These are phyloP conservation scores for Starmera stellimalicola DNA, from an alignment of 1,139 yeast species.

Conservation along the genomic window DNA sequence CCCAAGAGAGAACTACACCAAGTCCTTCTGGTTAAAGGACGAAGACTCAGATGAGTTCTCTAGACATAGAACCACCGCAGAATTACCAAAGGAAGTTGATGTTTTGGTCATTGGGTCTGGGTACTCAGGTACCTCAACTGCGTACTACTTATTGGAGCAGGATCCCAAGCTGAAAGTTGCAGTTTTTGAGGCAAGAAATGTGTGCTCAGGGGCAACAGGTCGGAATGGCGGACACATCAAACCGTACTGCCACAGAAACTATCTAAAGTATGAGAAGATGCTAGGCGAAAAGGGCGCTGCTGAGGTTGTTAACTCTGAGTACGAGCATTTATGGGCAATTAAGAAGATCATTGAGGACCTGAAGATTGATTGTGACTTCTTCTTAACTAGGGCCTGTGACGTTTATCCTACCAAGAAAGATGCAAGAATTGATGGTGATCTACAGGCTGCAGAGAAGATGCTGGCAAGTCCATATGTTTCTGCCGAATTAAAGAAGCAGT, in stretches of 20 bases:
- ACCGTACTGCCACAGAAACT: constrained; percentile 25
- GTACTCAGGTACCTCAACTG: constrained; percentile 31
- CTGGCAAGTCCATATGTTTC: constrained; percentile 18
- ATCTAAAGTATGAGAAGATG: constrained; percentile 15
- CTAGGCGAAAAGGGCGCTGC: constrained; percentile 24
- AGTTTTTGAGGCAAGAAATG: constrained; percentile 32
- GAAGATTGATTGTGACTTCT: constrained; percentile 27
- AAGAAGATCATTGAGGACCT: constrained; percentile 22
- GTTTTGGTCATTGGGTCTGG: constrained; percentile 33
- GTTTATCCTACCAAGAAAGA: constrained; percentile 22
- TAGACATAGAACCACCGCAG: constrained; percentile 9
- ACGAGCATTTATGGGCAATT: constrained; percentile 21
- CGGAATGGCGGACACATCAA: constrained; percentile 41
- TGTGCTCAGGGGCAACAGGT: constrained; percentile 39
- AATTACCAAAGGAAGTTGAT: constrained; percentile 23
- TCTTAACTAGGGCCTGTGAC: constrained; percentile 23
- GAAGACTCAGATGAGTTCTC: constrained; percentile 9
- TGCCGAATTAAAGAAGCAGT: constrained; percentile 15
- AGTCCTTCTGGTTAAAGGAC: constrained; percentile 3
- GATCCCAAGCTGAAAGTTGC: constrained; percentile 19
- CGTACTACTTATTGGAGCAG: constrained; percentile 21
- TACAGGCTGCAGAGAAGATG: constrained; percentile 11
- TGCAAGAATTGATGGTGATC: constrained; percentile 11
- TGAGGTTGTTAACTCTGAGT: constrained; percentile 26
- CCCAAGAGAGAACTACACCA: constrained; percentile 5